These are phyloP conservation scores for Cardamine resedifolia DNA, from an alignment of 345 rosid genomes.

Conservation along the genomic window DNA sequence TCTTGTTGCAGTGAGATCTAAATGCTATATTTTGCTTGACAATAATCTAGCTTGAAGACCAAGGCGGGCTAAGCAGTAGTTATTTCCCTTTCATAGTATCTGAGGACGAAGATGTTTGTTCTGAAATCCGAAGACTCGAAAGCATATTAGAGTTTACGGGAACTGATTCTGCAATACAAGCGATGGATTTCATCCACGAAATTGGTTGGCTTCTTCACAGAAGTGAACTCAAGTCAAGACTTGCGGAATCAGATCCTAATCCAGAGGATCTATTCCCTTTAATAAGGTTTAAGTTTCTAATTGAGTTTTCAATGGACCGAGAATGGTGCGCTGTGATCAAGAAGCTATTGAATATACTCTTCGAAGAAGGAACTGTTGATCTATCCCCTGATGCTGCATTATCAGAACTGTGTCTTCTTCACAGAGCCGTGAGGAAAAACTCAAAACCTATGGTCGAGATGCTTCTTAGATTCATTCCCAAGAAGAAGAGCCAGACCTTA, in stretches of 20 bases:
- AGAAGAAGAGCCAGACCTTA: conserved; percentile 11
- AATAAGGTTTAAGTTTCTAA: conserved; percentile 75
- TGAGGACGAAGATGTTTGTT: conserved; percentile 82
- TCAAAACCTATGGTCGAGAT: conserved; percentile 70
- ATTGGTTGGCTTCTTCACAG: conserved; percentile 95
- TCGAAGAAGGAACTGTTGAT: conserved; percentile 56
- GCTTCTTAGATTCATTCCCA: conserved; percentile 67
- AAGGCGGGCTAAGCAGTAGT: conserved; percentile 61
- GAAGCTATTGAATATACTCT: conserved; percentile 67
- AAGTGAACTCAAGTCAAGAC: conserved; percentile 42
- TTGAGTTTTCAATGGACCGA: conserved; percentile 90
- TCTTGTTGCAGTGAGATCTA: background rate
- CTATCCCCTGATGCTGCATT: conserved; percentile 51
- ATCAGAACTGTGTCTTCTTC: conserved; percentile 83
- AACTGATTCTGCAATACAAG: conserved; percentile 67
- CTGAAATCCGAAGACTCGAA: conserved; percentile 82
- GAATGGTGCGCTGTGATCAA: conserved; percentile 94
- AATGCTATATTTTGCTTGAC: conserved; percentile 17
- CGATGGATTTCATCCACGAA: conserved; percentile 89
- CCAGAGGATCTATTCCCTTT: conserved; percentile 57
- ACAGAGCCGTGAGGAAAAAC: conserved; percentile 92
- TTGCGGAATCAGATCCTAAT: conserved; percentile 60
- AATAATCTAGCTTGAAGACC: conserved; percentile 77
- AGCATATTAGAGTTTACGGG: conserved; percentile 55
- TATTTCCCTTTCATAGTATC: conserved; percentile 84